These are phyloP conservation scores for Colletotrichum sp. DNA, from an alignment of 2,329 filamentous ascomycete genomes.

Conservation along the genomic window DNA sequence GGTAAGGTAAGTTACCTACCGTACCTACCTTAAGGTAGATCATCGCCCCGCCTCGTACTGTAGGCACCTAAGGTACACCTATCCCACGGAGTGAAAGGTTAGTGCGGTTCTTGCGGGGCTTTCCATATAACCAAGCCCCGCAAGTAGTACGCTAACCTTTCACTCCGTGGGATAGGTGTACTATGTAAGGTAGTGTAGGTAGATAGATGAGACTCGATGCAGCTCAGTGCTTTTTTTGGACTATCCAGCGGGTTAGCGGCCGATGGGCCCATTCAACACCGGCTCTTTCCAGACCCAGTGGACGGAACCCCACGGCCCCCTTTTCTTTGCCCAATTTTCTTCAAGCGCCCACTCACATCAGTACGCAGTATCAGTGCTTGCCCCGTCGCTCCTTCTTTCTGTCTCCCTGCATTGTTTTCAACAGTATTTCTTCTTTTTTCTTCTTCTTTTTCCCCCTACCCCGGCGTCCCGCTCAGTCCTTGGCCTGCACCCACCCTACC, in stretches of 20 bases:
- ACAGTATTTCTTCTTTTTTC: background rate
- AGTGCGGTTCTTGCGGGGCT: no score
- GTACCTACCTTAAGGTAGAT: no score
- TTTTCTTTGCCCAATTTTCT: background rate
- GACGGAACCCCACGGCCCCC: background rate
- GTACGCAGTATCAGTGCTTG: no score
- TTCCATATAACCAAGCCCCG: no score
- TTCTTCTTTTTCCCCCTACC: background rate
- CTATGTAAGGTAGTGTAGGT: no score
- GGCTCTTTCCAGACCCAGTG: conserved; percentile 1
- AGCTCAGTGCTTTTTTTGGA: conserved; percentile 15
- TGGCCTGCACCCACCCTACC: background rate
- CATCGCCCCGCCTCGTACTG: no score
- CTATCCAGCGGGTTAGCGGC: background rate
- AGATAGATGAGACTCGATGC: background rate
- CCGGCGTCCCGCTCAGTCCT: background rate
- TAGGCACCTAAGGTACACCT: no score
- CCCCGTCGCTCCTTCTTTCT: background rate
- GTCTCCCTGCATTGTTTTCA: background rate
- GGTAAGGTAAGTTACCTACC: no score
- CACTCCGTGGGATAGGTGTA: no score
- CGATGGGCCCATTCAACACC: background rate
- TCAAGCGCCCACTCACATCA: background rate
- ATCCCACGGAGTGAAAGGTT: no score
- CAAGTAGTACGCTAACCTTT: no score